These are phyloP conservation scores for Tulasnella sp. DNA, from an alignment of 768 basidiomycete genomes.

Conservation along the genomic window DNA sequence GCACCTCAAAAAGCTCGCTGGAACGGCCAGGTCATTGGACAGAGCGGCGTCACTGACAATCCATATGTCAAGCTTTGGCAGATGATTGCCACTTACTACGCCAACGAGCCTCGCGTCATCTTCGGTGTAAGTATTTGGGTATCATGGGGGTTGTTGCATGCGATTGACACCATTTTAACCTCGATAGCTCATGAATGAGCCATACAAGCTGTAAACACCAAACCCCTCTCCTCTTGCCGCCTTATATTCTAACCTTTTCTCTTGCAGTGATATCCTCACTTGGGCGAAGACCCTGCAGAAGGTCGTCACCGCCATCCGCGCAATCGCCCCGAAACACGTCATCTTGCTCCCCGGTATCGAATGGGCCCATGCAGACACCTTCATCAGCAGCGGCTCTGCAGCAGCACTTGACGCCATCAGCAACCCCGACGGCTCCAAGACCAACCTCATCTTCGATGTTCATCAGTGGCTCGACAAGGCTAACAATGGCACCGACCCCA, in stretches of 20 bases:
- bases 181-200: slow-evolving; percentile 51
- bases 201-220: slow-evolving; percentile 44
- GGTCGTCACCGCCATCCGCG: slow-evolving; percentile 59
- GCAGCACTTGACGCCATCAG: slow-evolving; percentile 45
- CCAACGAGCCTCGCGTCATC: slow-evolving; percentile 36
- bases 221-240: background rate
- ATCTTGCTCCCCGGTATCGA: slow-evolving; percentile 58
- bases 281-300: slow-evolving; percentile 55
- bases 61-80: slow-evolving; percentile 55
- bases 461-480: slow-evolving; percentile 60
- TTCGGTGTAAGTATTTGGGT: slow-evolving; percentile 31
- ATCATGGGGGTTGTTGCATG: background rate
- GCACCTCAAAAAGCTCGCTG: slow-evolving; percentile 49
- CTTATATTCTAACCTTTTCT: background rate
- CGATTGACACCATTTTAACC: background rate
- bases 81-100: slow-evolving; percentile 50
- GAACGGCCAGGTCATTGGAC: slow-evolving; percentile 54
- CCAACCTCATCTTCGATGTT: slow-evolving; percentile 54
- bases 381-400: slow-evolving; percentile 48
- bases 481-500: slow-evolving; percentile 43
- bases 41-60: slow-evolving; percentile 46
- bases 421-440: slow-evolving; percentile 44
- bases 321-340: slow-evolving; percentile 51
- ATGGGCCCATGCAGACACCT: slow-evolving; percentile 43
- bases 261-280: slow-evolving; percentile 40